Conservation (phyloP, 257 asterid genomes). For the Rehmannia glutinosa region DNA sequence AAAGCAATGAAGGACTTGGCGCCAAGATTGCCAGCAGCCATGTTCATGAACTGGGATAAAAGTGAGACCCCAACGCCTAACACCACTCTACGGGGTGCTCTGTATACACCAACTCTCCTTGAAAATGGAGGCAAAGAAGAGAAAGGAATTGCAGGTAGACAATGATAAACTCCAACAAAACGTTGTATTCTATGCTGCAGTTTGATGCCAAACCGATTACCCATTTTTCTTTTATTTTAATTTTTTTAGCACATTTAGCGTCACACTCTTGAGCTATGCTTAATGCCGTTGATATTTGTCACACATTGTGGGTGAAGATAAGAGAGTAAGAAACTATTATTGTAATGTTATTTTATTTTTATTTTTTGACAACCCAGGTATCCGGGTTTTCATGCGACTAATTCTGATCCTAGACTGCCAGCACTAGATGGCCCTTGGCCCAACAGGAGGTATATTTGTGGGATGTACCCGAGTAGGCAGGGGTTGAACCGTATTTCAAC, state of each 20-base stretch:
- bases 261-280: no score
- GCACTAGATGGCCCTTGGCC: not conserved
- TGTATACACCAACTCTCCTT: constrained; percentile 23
- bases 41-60: constrained; percentile 51
- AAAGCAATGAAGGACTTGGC: constrained; percentile 71
- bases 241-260: no score
- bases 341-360: no score
- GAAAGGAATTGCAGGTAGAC: constrained; percentile 23
- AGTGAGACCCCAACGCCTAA: constrained; percentile 62
- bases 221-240: constrained; percentile 33
- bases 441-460: no score
- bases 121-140: constrained; percentile 27
- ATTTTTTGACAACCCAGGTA: no score
- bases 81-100: constrained; percentile 53
- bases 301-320: no score
- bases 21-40: constrained; percentile 44
- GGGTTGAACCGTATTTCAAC: no score
- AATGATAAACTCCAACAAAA: constrained; percentile 27
- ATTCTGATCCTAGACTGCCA: no score
- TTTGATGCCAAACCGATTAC: constrained; percentile 34
- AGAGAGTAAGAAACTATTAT: no score
- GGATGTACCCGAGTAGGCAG: no score
- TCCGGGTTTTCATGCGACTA: no score
- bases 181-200: constrained; percentile 26
- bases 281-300: no score